These are phyloP conservation scores for Suhomyces prunicola DNA, from an alignment of 805 yeast species.

Conservation along the genomic window DNA sequence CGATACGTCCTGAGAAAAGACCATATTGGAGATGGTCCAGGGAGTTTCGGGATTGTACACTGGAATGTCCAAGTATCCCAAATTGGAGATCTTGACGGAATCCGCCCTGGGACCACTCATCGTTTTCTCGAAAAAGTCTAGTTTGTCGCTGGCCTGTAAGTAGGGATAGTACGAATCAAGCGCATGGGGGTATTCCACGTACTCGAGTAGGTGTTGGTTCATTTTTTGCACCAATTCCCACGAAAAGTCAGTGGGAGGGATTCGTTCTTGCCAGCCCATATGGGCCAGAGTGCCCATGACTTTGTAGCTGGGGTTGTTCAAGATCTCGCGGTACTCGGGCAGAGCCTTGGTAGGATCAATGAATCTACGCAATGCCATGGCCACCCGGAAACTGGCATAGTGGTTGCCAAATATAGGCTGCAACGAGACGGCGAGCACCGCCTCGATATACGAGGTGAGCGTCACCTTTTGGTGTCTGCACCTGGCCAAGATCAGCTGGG, in stretches of 20 bases:
- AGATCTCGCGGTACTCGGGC: conserved; percentile 15
- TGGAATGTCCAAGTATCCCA: conserved; percentile 30
- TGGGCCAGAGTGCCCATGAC: conserved; percentile 34
- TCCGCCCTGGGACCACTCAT: conserved; percentile 29
- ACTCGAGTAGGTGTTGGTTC: conserved; percentile 12
- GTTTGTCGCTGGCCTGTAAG: conserved; percentile 15
- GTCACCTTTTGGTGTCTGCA: conserved; percentile 31
- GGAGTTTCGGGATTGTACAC: background rate
- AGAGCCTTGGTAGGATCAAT: conserved; percentile 10
- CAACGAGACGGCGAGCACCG: conserved; percentile 23
- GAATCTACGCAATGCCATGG: conserved; percentile 34
- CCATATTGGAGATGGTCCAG: conserved; percentile 29
- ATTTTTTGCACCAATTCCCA: conserved; percentile 23
- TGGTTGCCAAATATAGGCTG: conserved; percentile 26
- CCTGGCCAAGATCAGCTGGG: conserved; percentile 18
- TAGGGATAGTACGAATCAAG: conserved; percentile 21
- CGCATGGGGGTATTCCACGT: conserved; percentile 23
- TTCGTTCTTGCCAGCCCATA: conserved; percentile 26
- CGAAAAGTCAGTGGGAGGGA: conserved; percentile 30
- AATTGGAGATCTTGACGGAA: conserved; percentile 33
- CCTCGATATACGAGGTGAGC: conserved; percentile 30
- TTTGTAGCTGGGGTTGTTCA: conserved; percentile 17
- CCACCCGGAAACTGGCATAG: conserved; percentile 25
- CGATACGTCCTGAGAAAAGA: conserved; percentile 37
- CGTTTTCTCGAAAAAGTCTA: conserved; percentile 17